phyloP scores from a whole-genome alignment of 2,329 filamentous ascomycete species.

The Geoglossum cookeanum region DNA sequence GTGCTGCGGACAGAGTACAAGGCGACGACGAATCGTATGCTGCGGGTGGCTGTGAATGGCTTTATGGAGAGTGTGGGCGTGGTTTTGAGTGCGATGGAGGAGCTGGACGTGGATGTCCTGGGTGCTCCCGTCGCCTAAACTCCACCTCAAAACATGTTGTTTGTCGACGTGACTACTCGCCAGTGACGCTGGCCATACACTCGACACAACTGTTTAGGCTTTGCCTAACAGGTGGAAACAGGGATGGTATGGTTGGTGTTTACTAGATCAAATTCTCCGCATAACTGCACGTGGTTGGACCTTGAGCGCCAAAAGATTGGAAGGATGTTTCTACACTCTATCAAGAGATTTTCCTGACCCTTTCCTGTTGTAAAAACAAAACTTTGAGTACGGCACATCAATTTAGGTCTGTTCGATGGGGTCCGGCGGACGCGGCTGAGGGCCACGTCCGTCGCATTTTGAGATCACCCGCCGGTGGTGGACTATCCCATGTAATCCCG shows the following conservation, averaged over 20 bases:
- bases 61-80: constrained; percentile 83
- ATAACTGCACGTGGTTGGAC: background rate
- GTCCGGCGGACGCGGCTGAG: background rate
- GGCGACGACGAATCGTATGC: constrained; percentile 88
- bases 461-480: background rate
- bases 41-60: constrained; percentile 86
- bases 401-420: constrained; percentile 22
- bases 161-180: too few relatives aligned
- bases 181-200: background rate
- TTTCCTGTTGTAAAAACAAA: background rate
- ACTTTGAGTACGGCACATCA: constrained; percentile 24
- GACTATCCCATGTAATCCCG: constrained; percentile 21
- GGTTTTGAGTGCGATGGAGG: constrained; percentile 75
- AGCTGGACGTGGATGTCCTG: constrained; percentile 71
- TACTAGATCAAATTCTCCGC: background rate
- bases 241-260: background rate
- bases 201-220: too few relatives aligned
- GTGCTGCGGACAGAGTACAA: constrained; percentile 58
- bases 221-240: background rate
- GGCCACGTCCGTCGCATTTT: background rate
- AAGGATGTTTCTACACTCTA: background rate
- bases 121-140: background rate
- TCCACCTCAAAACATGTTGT: too few relatives aligned
- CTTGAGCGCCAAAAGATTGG: background rate
- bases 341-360: background rate